Conservation (phyloP, 75 land plant genomes). For the Pinus taeda region DNA sequence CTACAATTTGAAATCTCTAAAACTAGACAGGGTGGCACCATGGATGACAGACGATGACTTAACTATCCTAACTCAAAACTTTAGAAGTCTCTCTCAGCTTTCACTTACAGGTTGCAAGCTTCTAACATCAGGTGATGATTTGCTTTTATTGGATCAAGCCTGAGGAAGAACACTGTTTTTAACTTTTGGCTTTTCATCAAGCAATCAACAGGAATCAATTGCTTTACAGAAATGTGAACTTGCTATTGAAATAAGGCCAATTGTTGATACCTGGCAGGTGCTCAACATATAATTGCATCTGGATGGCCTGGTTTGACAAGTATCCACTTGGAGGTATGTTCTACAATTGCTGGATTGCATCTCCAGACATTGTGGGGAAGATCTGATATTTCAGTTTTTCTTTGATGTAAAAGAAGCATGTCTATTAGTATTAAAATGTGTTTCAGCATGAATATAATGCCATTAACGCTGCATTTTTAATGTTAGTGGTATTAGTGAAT, state of each 20-base stretch:
- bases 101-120: conserved; percentile 44
- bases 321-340: conserved; percentile 44
- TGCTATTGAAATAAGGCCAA: conserved; percentile 5
- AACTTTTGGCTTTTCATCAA: neutral
- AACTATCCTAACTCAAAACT: conserved; percentile 29
- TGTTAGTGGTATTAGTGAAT: neutral
- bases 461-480: neutral
- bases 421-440: neutral
- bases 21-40: conserved; percentile 50
- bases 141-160: neutral
- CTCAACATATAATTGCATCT: conserved; percentile 47
- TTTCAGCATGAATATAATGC: neutral
- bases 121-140: conserved; percentile 35
- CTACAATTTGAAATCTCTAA: conserved; percentile 39
- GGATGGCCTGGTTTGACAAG: conserved; percentile 60
- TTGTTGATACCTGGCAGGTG: conserved; percentile 19
- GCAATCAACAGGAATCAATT: neutral
- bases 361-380: too few relatives aligned
- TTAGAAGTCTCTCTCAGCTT: conserved; percentile 28
- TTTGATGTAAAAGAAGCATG: neutral
- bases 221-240: neutral
- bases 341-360: neutral
- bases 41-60: conserved; percentile 55
- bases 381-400: neutral
- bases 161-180: neutral